Percentiles rank a stretch among this genome's conserved stretches.
Evolutionary conservation across 371 early-diverging fungal species (phyloP).

Genomic region (Rhizopus delemar): DNA sequence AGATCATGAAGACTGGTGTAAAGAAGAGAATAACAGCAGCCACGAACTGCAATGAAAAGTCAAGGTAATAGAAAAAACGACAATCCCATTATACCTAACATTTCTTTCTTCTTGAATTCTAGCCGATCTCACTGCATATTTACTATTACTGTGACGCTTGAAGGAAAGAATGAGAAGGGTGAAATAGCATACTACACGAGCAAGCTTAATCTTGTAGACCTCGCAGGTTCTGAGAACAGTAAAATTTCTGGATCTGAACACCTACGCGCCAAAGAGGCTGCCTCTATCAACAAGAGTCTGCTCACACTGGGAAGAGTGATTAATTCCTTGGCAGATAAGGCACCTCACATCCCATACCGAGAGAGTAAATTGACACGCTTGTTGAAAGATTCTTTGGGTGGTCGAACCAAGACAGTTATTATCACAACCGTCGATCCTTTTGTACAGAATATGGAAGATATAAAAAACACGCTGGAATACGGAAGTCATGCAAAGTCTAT

Average conservation of each 20-base stretch:
- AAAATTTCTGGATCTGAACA: constrained; percentile 89
- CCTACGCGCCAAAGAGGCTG: constrained; percentile 87
- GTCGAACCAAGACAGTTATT: constrained; percentile 92
- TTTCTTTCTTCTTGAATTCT: neutral
- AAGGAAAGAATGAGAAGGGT: constrained; percentile 75
- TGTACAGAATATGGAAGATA: constrained; percentile 79
- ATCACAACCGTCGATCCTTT: constrained; percentile 93
- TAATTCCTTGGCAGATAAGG: constrained; percentile 79
- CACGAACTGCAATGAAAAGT: constrained; percentile 89
- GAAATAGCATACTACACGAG: constrained; percentile 87
- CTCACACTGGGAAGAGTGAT: constrained; percentile 94
- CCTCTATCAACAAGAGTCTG: constrained; percentile 87
- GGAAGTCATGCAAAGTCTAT: constrained; percentile 94
- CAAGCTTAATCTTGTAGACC: constrained; percentile 94
- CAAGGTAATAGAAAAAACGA: constrained; percentile 54
- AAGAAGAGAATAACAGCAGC: constrained; percentile 80
- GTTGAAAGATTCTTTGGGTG: constrained; percentile 95
- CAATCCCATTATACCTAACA: neutral
- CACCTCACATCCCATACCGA: constrained; percentile 87
- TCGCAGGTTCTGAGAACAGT: constrained; percentile 98
- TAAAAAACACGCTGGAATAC: constrained; percentile 92
- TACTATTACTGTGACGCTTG: constrained; percentile 84
- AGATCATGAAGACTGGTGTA: constrained; percentile 74
- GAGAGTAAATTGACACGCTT: constrained; percentile 95
- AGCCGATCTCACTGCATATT: constrained; percentile 96